Base-by-base conservation (phyloP, 495 filamentous ascomycete genomes). In the Peziza echinospora region DNA sequence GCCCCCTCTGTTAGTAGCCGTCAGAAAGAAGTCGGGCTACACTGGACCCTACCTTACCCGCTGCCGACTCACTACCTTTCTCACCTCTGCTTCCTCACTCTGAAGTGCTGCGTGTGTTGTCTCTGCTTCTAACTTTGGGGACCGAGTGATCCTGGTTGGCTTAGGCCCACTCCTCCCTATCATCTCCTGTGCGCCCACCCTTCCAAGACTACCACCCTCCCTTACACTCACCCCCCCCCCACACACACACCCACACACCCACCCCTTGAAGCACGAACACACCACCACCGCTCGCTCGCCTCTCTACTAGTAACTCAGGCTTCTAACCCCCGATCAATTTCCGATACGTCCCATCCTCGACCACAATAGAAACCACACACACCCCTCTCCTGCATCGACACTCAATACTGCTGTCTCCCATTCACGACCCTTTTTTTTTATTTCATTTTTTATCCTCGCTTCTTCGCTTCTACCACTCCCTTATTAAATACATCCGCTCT, bases 291-390 rank as follows among this genome's bases (percentile, higher is more conserved):
- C 47, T 24, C 49, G 39, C 42, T 52, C 22, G 24, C 41, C 47
- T 51, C 34, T 52, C 43, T n/a, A n/a, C n/a, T n/a, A n/a, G n/a
- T 49, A 44, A 24, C 19, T 43, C 30, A 43, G 51, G 24, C 49
- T 47, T 47, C 25, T 43, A n/a, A 34, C 24, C 45, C 45, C 39
- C 30, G 41, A 49, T 43, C 47, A 23, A 40, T 43, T 26, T 37
- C 30, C 30, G 30, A 37, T 37, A 11, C 30, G 30, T 17, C 30
- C 19, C 30, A 34, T n/a, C 13, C 19, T 37, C 30, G 19, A 37
- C 19, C 13, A n/a, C n/a, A n/a, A n/a, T n/a, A n/a, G n/a, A n/a
- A n/a, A n/a, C n/a, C n/a, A n/a, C n/a, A n/a, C n/a, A n/a, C n/a
- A n/a, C n/a, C n/a, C n/a, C n/a, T n/a, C n/a, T n/a, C n/a, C n/a